Base-by-base conservation (phyloP, 2,329 filamentous ascomycete genomes). In the Xylariomycetidae sp. region DNA sequence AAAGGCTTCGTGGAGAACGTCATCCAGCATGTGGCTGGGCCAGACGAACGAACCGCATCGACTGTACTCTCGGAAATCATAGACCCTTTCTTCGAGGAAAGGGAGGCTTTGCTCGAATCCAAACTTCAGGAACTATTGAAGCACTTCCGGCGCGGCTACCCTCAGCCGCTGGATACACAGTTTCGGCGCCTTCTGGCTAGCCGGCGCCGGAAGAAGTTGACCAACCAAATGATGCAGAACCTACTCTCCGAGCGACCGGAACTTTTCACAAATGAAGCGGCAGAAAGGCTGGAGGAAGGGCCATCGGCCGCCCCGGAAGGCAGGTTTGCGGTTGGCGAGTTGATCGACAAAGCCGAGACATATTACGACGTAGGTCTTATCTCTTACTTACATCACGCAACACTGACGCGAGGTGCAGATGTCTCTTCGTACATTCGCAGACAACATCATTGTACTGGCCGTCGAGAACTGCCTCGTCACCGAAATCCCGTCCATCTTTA, bases 261-360 rank as follows among this genome's bases (percentile, higher is more conserved):
- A 2, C 5, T 52, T 0, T 53, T 60, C 31, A 45, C 46, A 0
- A 19, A 46, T 4, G 33, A 43, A 5, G 42, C 42, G 5, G 43
- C 48, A 10, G 32, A 31, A 3, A 40, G 48, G 15, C 43, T 51
- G 12, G 24, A 30, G 3, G 24, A 22, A 5, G 19, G 18, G 6
- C 8, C 16, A 12, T 9, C 23, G 14, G 22, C 30, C 0, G 14
- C 30, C 18, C 23, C 3, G 9, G 36, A 25, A 29, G 55, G 20
- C 24, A 53, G 54, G 12, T 64, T 64, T 31, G 60, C 56, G 1
- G 60, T 56, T 0, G 53, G 60, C 1, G 58, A 57, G 1, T 52
- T 67, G 1, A 58, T 72, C 26, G 60, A 72, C 28, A 64, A 63
- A 40, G 63, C 67, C 50, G 40, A 60, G 30, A 54, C 56, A 0